phyloP scores from a whole-genome alignment of 345 rosid species.

The Citrus trifoliata region DNA sequence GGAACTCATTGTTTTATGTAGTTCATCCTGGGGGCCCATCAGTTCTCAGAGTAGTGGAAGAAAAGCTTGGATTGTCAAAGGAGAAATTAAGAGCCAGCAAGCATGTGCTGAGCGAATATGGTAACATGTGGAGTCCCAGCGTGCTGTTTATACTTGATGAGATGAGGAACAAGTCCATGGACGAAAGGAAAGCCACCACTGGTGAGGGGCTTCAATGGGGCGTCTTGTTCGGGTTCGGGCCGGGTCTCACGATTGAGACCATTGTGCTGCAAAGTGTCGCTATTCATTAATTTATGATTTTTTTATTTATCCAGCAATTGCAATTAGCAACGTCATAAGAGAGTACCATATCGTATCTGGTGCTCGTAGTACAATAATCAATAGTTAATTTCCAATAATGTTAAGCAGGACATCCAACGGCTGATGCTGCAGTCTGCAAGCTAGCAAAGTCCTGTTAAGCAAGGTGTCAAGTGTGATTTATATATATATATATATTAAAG shows the following conservation, averaged over 20 bases:
- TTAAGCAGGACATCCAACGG: no score
- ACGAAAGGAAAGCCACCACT: constrained; percentile 1
- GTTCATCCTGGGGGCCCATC: constrained; percentile 3
- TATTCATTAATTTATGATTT: not conserved
- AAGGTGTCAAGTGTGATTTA: no score
- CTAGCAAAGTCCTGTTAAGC: no score
- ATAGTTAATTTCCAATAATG: no score
- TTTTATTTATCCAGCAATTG: no score
- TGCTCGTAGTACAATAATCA: no score
- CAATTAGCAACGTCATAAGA: no score
- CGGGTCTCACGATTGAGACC: constrained; percentile 11
- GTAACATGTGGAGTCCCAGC: not conserved
- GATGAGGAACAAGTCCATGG: constrained; percentile 4
- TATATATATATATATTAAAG: no score
- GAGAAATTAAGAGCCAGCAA: not conserved
- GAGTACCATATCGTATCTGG: no score
- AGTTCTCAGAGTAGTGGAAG: not conserved
- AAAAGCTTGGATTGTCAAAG: not conserved
- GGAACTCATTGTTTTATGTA: constrained; percentile 10
- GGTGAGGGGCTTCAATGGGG: constrained; percentile 15
- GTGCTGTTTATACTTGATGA: constrained; percentile 12
- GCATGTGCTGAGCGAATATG: not conserved
- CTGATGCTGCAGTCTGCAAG: no score
- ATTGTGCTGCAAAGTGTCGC: not conserved
- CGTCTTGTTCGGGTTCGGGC: constrained; percentile 2